phyloP scores from a whole-genome alignment of 2,329 filamentous ascomycete species.

The Alternaria gansuensis region DNA sequence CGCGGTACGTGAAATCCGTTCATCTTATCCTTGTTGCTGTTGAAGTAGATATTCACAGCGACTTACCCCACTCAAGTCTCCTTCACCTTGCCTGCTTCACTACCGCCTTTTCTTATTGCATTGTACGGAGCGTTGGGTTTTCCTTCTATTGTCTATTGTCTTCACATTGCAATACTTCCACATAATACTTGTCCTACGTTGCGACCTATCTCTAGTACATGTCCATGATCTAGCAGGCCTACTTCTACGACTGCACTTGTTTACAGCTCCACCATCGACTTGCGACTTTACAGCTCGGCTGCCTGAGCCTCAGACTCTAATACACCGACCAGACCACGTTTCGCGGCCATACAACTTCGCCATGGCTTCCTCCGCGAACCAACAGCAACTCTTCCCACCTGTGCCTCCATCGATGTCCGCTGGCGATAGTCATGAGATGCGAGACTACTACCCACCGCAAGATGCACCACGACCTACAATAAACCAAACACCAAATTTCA shows the following conservation, averaged over 20 bases:
- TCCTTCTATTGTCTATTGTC: slow-evolving; percentile 35
- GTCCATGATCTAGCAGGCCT: slow-evolving; percentile 31
- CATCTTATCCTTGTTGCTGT: slow-evolving; percentile 43
- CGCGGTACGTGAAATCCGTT: slow-evolving; percentile 52
- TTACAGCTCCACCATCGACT: slow-evolving; percentile 3
- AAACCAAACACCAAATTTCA: slow-evolving; percentile 74
- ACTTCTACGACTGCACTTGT: slow-evolving; percentile 22
- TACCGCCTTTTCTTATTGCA: slow-evolving; percentile 46
- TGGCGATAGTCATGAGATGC: slow-evolving; percentile 67
- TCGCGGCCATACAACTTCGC: slow-evolving; percentile 39
- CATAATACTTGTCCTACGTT: slow-evolving; percentile 32
- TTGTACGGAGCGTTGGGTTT: slow-evolving; percentile 48
- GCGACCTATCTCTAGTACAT: slow-evolving; percentile 46
- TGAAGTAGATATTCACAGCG: slow-evolving; percentile 41
- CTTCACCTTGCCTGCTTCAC: slow-evolving; percentile 36
- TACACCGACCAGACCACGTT: slow-evolving; percentile 44
- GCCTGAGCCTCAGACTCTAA: slow-evolving; percentile 39
- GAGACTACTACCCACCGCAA: slow-evolving; percentile 66
- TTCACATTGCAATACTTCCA: slow-evolving; percentile 19
- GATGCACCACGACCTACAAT: slow-evolving; percentile 65
- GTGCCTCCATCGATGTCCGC: slow-evolving; percentile 67
- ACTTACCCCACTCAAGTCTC: slow-evolving; percentile 22
- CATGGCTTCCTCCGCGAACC: slow-evolving; percentile 62
- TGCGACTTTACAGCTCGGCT: neutral
- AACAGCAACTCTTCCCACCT: slow-evolving; percentile 64